phyloP scores from a whole-genome alignment of 352 stramenopile species.

The Pythium coloratum region DNA sequence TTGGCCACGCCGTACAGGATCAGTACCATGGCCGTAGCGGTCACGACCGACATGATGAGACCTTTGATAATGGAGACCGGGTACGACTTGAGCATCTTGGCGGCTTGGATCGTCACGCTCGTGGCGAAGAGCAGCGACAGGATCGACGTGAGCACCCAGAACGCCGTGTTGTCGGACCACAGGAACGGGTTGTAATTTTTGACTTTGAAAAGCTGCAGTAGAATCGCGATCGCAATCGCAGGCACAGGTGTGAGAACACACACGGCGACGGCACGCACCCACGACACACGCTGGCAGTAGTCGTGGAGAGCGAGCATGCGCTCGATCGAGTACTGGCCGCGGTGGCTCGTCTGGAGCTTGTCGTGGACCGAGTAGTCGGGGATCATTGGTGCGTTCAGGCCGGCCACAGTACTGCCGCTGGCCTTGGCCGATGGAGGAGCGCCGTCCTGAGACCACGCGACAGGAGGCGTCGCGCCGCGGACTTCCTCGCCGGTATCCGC shows the following conservation, averaged over 20 bases:
- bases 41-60: neutral
- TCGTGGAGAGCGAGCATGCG: conserved; percentile 15
- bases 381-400: conserved; percentile 2
- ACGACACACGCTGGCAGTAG: conserved; percentile 9
- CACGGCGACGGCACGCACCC: neutral
- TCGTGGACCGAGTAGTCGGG: conserved; percentile 14
- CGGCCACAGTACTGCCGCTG: conserved; percentile 2
- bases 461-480: neutral
- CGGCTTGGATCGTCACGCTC: conserved; percentile 11
- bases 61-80: conserved; percentile 5
- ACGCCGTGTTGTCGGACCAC: conserved; percentile 5
- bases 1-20: conserved; percentile 23
- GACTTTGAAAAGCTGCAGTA: conserved; percentile 8
- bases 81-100: conserved; percentile 6
- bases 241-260: conserved; percentile 18
- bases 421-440: neutral
- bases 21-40: conserved; percentile 7
- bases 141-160: conserved; percentile 11
- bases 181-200: conserved; percentile 16
- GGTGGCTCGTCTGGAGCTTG: conserved; percentile 18
- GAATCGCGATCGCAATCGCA: conserved; percentile 3
- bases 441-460: neutral
- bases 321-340: conserved; percentile 22
- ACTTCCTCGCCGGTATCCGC: neutral
- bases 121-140: neutral